phyloP scores from a whole-genome alignment of 2,329 filamentous ascomycete species.

The Tympanopsis confertula region DNA sequence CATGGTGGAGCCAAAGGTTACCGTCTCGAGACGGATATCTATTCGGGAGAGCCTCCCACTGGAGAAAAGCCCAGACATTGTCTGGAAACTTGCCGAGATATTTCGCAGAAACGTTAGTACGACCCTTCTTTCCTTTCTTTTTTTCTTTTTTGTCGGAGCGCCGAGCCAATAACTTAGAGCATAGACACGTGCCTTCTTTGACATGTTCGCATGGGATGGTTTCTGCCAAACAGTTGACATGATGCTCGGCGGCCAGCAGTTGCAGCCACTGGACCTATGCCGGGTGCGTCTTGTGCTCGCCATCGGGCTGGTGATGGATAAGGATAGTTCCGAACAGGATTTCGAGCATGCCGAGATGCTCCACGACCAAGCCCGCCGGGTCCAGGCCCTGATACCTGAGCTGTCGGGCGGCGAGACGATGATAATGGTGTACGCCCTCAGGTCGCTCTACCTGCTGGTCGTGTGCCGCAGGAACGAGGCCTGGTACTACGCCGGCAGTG shows the following conservation, averaged over 20 bases:
- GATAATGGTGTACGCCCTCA: constrained; percentile 36
- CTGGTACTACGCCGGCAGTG: constrained; percentile 45
- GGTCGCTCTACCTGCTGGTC: constrained; percentile 45
- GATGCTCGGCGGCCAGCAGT: constrained; percentile 4
- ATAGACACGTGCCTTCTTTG: constrained; percentile 48
- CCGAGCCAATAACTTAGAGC: constrained; percentile 3
- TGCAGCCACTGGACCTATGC: constrained; percentile 40
- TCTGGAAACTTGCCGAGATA: no score
- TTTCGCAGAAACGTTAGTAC: no score
- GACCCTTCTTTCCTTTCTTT: no score
- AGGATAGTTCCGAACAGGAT: constrained; percentile 32
- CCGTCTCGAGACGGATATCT: constrained; percentile 29
- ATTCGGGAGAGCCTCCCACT: constrained; percentile 43
- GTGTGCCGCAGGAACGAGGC: constrained; percentile 51
- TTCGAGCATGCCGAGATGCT: constrained; percentile 48
- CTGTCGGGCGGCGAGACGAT: constrained; percentile 56
- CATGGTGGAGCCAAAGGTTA: constrained; percentile 40
- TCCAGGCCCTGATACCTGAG: constrained; percentile 48
- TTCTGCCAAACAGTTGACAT: constrained; percentile 36
- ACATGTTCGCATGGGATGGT: constrained; percentile 39
- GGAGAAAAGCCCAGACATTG: constrained; percentile 35
- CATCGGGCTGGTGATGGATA: constrained; percentile 42
- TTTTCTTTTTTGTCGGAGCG: not conserved
- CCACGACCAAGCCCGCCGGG: constrained; percentile 44
- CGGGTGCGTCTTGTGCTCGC: constrained; percentile 50